Conservation (phyloP, 345 rosid genomes). For the Ceriops tagal region DNA sequence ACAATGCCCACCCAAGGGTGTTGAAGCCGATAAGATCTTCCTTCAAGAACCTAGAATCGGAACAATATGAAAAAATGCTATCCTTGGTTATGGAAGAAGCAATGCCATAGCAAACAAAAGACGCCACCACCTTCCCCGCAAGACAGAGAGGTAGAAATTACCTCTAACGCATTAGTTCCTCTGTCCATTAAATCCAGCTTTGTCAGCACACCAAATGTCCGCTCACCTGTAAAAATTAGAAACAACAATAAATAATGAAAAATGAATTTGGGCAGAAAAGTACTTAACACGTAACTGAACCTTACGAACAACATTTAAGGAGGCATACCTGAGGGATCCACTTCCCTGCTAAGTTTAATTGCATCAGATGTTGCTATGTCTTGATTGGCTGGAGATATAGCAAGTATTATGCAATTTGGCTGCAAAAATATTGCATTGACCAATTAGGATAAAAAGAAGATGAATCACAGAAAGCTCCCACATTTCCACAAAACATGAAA, state of each 20-base stretch:
- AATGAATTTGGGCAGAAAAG: neutral
- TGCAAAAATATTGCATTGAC: slow-evolving; percentile 26
- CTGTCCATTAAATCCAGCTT: slow-evolving; percentile 97
- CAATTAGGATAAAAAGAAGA: slow-evolving; percentile 4
- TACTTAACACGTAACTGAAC: neutral
- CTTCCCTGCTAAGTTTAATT: slow-evolving; percentile 81
- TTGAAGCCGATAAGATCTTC: slow-evolving; percentile 81
- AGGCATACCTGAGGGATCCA: slow-evolving; percentile 74
- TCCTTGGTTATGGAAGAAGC: neutral
- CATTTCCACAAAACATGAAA: neutral
- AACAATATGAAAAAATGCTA: slow-evolving; percentile 1
- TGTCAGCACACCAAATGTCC: slow-evolving; percentile 97
- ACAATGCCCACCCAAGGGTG: slow-evolving; percentile 99
- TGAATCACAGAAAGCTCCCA: neutral
- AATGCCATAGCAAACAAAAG: neutral
- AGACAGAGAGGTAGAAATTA: slow-evolving; percentile 32
- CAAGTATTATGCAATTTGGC: slow-evolving; percentile 88
- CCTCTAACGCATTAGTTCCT: slow-evolving; percentile 94
- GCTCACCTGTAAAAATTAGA: slow-evolving; percentile 51
- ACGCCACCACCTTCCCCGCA: no score
- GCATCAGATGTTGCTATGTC: slow-evolving; percentile 98
- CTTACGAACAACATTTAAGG: slow-evolving; percentile 6
- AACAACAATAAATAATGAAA: slow-evolving; percentile 1
- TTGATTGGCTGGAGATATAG: slow-evolving; percentile 97
- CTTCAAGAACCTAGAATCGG: slow-evolving; percentile 72